phyloP scores from a whole-genome alignment of 441 rosid genomes.

The Gossypium davidsonii region DNA sequence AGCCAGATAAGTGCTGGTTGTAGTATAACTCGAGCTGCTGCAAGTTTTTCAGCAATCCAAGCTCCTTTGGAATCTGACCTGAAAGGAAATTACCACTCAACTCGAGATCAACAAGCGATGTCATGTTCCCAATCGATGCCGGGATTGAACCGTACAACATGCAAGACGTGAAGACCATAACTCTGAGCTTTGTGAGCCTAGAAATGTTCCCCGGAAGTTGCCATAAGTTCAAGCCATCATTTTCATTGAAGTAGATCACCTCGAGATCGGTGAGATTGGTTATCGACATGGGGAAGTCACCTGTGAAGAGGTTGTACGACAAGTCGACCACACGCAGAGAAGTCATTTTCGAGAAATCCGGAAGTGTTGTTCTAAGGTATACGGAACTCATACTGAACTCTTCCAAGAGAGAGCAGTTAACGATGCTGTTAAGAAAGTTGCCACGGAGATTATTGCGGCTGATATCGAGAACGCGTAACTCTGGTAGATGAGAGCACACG shows the following conservation, averaged over 20 bases:
- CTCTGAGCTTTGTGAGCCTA: conserved; percentile 51
- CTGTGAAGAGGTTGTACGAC: conserved; percentile 70
- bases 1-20: conserved; percentile 59
- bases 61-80: conserved; percentile 64
- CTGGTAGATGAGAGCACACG: conserved; percentile 64
- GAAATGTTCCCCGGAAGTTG: conserved; percentile 58
- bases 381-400: conserved; percentile 51
- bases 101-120: conserved; percentile 79
- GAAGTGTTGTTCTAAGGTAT: conserved; percentile 42
- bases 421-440: conserved; percentile 43
- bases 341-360: conserved; percentile 65
- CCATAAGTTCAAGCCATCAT: conserved; percentile 48
- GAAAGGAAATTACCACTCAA: conserved; percentile 66
- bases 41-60: conserved; percentile 72
- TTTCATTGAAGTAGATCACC: conserved; percentile 68
- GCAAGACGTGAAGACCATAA: conserved; percentile 67
- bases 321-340: conserved; percentile 60
- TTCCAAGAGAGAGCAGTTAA: conserved; percentile 66
- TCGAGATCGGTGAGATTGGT: conserved; percentile 66
- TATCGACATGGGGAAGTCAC: conserved; percentile 66
- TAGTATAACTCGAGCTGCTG: conserved; percentile 81
- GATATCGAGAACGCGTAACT: conserved; percentile 58
- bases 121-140: conserved; percentile 64
- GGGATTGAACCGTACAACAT: conserved; percentile 61
- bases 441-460: conserved; percentile 52